phyloP scores from a whole-genome alignment of 2,329 filamentous ascomycete species.

The Plenodomus lindquistii region DNA sequence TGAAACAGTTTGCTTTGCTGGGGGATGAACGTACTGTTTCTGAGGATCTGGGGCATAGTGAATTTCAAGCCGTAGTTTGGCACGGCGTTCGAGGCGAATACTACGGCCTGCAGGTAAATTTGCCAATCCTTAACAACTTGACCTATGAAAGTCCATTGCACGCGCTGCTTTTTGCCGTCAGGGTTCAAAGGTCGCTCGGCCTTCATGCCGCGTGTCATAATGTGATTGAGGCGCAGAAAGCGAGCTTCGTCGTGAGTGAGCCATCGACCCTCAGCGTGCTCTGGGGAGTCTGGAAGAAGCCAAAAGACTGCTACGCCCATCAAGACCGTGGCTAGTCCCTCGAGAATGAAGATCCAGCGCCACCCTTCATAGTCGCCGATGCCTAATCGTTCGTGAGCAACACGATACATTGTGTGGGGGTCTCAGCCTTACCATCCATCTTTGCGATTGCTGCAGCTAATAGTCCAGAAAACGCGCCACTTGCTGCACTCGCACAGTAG shows the following conservation, averaged over 20 bases:
- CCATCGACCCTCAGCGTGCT: constrained; percentile 17
- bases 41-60: constrained; percentile 15
- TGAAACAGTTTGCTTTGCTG: background rate
- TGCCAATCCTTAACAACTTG: constrained; percentile 55
- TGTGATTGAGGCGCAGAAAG: constrained; percentile 16
- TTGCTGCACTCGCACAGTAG: constrained; percentile 45
- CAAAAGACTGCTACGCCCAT: constrained; percentile 32
- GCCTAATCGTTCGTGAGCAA: constrained; percentile 34
- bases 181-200: constrained; percentile 12
- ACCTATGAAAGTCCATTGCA: constrained; percentile 22
- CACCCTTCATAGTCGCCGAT: constrained; percentile 31
- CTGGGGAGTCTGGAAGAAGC: constrained; percentile 30
- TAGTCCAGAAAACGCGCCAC: constrained; percentile 49
- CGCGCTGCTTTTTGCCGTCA: constrained; percentile 16
- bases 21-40: constrained; percentile 7
- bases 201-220: constrained; percentile 15
- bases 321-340: constrained; percentile 42
- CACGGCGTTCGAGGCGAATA: constrained; percentile 34
- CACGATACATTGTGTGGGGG: constrained; percentile 47
- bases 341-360: constrained; percentile 51
- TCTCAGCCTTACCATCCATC: constrained; percentile 46
- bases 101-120: constrained; percentile 49
- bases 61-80: constrained; percentile 45
- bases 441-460: constrained; percentile 44
- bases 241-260: constrained; percentile 28